These are phyloP conservation scores for Diaporthe citri DNA, from an alignment of 2,329 filamentous ascomycete genomes.

Conservation along the genomic window DNA sequence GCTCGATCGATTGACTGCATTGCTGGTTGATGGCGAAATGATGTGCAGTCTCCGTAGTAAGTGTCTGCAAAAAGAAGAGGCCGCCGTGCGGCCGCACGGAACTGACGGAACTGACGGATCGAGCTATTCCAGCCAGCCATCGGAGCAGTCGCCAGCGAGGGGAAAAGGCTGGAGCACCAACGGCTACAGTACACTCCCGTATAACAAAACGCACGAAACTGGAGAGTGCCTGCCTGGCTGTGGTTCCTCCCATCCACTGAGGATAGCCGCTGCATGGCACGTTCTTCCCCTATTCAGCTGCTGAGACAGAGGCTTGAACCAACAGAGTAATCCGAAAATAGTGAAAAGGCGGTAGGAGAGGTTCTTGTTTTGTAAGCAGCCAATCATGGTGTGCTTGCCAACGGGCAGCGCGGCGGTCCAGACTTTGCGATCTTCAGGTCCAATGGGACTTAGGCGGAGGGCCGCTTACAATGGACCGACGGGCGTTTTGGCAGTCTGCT, in stretches of 20 bases:
- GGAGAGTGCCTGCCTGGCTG: background rate
- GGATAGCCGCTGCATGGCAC: background rate
- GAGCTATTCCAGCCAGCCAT: background rate
- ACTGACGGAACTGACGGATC: constrained; percentile 7
- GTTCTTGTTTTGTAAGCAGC: background rate
- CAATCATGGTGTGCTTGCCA: background rate
- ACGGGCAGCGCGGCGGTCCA: constrained; percentile 25
- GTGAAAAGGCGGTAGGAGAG: constrained; percentile 18
- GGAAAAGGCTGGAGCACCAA: background rate
- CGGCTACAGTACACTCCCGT: background rate
- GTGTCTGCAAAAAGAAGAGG: constrained; percentile 3
- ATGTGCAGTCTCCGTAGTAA: constrained; percentile 2
- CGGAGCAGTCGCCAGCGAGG: background rate
- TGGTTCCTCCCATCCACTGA: constrained; percentile 13
- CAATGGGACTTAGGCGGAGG: constrained; percentile 2
- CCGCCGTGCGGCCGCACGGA: background rate
- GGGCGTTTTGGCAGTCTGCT: background rate
- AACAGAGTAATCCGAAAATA: constrained; percentile 11
- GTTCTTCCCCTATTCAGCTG: constrained; percentile 1
- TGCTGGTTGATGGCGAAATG: constrained; percentile 12
- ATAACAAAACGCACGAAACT: background rate
- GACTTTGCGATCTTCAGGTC: constrained; percentile 23
- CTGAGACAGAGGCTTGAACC: background rate
- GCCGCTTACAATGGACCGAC: background rate
- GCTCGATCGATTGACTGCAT: constrained; percentile 10